Base-by-base conservation (phyloP, 495 filamentous ascomycete species). In the Aspergillus campestris region DNA sequence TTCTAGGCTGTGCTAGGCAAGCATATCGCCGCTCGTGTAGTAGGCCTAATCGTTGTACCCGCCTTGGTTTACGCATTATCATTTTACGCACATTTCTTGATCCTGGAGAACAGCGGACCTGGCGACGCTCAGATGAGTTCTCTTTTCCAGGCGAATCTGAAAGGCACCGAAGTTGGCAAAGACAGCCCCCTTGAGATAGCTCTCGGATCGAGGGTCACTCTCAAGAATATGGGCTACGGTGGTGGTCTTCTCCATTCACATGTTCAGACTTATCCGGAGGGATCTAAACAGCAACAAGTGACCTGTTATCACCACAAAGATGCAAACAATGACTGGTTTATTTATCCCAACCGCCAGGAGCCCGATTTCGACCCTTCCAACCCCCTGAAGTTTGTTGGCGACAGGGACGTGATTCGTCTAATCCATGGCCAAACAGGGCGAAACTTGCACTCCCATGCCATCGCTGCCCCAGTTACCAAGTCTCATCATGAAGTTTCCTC, bases 281-380 rank as follows among this genome's bases (percentile, higher is more conserved):
- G 92, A 29, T 97, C 94, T 10, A 65, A 64, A 6, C 92, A 98
- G 65, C 94, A 98, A 57, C 92, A 98, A 64, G 84, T 98, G 43
- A 98, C 92, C 29, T 98, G 92, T 70, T 98, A 98, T 62, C 92
- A 98, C 65, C 92, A 98, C 73, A 98, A 98, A 61, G 92, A 98
- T 77, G 80, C 92, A 54, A 98, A 98, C 72, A 98, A 98, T 57
- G 94, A 98, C 67, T 98, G 92, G 92, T 96, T 90, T 65, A 94
- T 98, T 62, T 95, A 95, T 59, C 94, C 92, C 12, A 92, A 89
- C 68, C 84, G 92, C 34, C 53, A 71, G 29, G 75, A 91, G 31
- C 62, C 74, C 3, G 83, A 86, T n/a, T 94, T 80, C 56, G 76
- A 88, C 55, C 64, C 78, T 3, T 80, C 85, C 29, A 79, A 72